Base-by-base conservation (phyloP, 805 yeast species). In the Blastobotrys terrestris region DNA sequence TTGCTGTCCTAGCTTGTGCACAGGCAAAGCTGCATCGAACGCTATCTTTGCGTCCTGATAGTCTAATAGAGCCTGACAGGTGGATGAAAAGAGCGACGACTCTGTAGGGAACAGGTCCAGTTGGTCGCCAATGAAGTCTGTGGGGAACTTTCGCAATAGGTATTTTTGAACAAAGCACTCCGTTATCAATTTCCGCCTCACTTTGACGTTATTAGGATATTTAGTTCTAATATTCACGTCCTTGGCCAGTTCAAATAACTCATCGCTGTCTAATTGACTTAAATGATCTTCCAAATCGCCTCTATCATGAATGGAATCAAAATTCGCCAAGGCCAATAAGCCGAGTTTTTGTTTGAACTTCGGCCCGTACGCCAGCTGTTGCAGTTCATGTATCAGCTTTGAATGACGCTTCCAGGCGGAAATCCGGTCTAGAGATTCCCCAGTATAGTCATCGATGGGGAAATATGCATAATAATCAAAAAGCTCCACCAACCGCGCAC, bases 391-490 rank as follows among this genome's bases (percentile, higher is more conserved):
- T 0, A 68, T 53, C 1, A 39, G 53, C 0, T 44, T 44, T 2
- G 60, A 26, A 13, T 51, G 49, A 3, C 35, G 42, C 15, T 53
- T 22, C 46, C 58, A 58, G 11, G 53, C 16, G 8, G 58, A 53
- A 2, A 60, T 62, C 2, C 56, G 31, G 1, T 61, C 31, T 3
- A 64, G 50, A 4, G 59, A 44, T 14, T 57, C 61, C 6, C 77
- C 77, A 0, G 73, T 58, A 43, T 69, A 65, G 45, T 76, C 80
- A 55, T 76, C 69, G 15, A 77, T 59, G 2, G 79, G 79, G 55
- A 68, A 75, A 42, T 65, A 53, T 2, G 69, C 40, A 40, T 62
- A 68, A 44, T 44, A 35, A 46, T 47, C 49, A 21, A 54, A 41
- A 47, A 53, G 31, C 3, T 42, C 39, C 13, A 45, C 45, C 39